Evolutionary conservation across 768 basidiomycete species (phyloP).

Genomic region (Boletus tylopilopsis): DNA sequence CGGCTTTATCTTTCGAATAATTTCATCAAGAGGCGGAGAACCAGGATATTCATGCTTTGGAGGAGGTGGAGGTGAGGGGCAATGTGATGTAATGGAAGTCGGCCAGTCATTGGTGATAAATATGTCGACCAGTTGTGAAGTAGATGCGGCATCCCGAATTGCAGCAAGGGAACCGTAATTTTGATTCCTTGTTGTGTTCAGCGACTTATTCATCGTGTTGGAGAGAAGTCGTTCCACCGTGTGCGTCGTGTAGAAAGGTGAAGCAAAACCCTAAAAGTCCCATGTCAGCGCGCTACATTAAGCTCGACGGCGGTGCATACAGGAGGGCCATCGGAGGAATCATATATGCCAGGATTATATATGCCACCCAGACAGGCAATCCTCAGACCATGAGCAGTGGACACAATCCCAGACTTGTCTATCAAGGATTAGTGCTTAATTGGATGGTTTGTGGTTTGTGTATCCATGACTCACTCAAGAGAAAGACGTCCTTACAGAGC

Average conservation of each 20-base stretch:
- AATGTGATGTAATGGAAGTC: constrained; percentile 55
- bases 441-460: not conserved
- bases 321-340: constrained; percentile 57
- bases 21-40: constrained; percentile 60
- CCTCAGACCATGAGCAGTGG: constrained; percentile 73
- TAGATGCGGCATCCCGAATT: constrained; percentile 56
- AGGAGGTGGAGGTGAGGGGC: constrained; percentile 47
- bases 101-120: constrained; percentile 83
- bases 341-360: constrained; percentile 61
- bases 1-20: constrained; percentile 65
- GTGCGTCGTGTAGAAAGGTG: constrained; percentile 68
- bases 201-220: constrained; percentile 57
- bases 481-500: constrained; percentile 76
- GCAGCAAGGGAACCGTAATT: constrained; percentile 63
- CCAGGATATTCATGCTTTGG: constrained; percentile 41
- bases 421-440: constrained; percentile 5
- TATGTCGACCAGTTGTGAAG: constrained; percentile 72
- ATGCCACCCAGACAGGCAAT: constrained; percentile 84
- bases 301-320: constrained; percentile 41
- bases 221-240: constrained; percentile 70
- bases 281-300: not conserved
- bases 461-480: constrained; percentile 61
- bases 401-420: constrained; percentile 83
- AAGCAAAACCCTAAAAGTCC: constrained; percentile 59
- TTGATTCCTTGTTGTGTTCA: constrained; percentile 39